Base-by-base conservation (phyloP, 306 rosid genomes). In the Trifolium pratense region DNA sequence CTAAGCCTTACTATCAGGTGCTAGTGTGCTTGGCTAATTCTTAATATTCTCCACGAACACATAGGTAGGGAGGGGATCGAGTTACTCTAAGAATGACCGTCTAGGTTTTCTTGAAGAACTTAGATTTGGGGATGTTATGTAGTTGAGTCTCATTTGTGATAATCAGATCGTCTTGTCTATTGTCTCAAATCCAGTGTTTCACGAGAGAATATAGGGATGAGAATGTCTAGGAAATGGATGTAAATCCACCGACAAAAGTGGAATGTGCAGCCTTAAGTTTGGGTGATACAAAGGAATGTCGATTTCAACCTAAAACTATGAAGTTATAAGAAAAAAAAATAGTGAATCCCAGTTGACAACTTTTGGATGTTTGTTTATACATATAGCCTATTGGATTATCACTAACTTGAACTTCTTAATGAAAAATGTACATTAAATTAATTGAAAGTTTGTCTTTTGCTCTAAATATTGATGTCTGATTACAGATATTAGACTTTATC, bases 341-440 rank as follows among this genome's bases (percentile, higher is more conserved):
- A 21, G 62, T 2, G 32, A 21, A 5, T 21, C 7, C 36, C 39
- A 42, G 21, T 43, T 21, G 18, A 52, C 37, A 15, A 51, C 26
- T 25, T n/a, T 53, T n/a, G 31, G 60, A 31, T 73, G 66, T 46
- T 39, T 63, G 48, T 45, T 57, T 77, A 61, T 5, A 5, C 46
- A 7, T 18, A 31, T 8, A 17, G 48, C 49, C 43, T 68, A 20
- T 43, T 62, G 49, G 69, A 40, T 63, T 18, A 48, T 21, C 60
- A 37, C 74, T 63, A 18, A 75, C 37, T 69, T 75, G 14, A 63
- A 61, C 67, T 25, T 56, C 25, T 72, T 58, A 23, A 17, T 69
- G 45, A 46, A 57, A n/a, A 49, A 57, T 49, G 59, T 20, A 25
- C 26, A n/a, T 15, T 51, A 25, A 53, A 37, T 53, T 55, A 55